Conservation (phyloP, 306 rosid genomes). For the Arachis hypogaea region DNA sequence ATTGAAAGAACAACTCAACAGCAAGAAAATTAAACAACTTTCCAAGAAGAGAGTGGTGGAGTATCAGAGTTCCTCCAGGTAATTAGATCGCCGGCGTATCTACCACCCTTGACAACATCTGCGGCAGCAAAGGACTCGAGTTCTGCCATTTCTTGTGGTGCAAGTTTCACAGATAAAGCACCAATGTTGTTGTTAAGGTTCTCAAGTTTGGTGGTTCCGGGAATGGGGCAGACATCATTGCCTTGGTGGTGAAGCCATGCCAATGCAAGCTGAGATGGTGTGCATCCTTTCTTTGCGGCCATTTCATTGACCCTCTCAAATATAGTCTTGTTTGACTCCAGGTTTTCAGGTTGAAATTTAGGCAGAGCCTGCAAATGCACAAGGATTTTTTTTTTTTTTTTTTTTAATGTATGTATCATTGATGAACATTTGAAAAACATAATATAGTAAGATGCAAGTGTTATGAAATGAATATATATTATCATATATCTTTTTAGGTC, state of each 20-base stretch:
- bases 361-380: conserved; percentile 42
- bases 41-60: conserved; percentile 64
- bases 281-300: conserved; percentile 54
- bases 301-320: conserved; percentile 55
- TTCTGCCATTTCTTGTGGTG: conserved; percentile 53
- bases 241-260: conserved; percentile 62
- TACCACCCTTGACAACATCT: conserved; percentile 54
- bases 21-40: conserved; percentile 20
- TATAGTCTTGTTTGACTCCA: conserved; percentile 52
- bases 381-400: not conserved
- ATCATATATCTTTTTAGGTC: not conserved
- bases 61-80: conserved; percentile 61
- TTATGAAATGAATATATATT: not conserved
- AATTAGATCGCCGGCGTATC: not conserved
- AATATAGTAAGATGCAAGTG: not conserved
- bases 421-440: not conserved
- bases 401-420: not conserved
- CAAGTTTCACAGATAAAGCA: conserved; percentile 53
- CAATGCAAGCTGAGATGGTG: conserved; percentile 53
- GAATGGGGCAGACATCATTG: conserved; percentile 55
- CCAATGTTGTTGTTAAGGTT: conserved; percentile 56
- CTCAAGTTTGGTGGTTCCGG: conserved; percentile 65
- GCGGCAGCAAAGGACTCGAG: conserved; percentile 58
- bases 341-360: conserved; percentile 57
- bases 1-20: not conserved